Evolutionary conservation across 2,329 filamentous ascomycete species (phyloP), one percentile per base, ranked within the genome.

Genomic region (Neofusicoccum laricinum): DNA sequence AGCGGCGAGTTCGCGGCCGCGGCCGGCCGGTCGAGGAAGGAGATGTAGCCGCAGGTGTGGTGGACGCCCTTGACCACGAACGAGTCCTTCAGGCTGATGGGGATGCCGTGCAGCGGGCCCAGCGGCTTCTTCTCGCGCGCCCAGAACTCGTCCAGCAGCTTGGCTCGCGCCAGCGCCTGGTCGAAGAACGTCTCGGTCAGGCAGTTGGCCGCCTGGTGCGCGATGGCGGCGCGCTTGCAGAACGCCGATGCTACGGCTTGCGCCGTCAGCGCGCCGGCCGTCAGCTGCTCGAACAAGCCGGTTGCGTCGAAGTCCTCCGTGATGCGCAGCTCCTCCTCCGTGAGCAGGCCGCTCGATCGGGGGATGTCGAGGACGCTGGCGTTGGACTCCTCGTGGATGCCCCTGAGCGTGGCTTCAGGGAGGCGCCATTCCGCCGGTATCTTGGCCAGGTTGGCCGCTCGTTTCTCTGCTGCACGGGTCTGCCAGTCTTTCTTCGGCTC

Each of bases 21-120:
- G 0, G 75, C 72, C 11, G 61, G 61, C 7, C 71, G 68, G 1
- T 71, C 64, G 21, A 78, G 66, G 68, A 76, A 80, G 1, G 74
- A 75, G 1, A 86, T 82, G 67, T 88, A 88, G 6, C 86, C 86
- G 3, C 88, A 73, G 0, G 86, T 87, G 0, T 82, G 82, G 61
- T 88, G 84, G 3, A 81, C 71, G 1, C 84, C 86, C 65, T 82
- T 82, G 46, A 89, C 77, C 25, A 88, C 82, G 72, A 88, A 89
- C 14, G 86, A 85, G 59, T 89, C 87, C 70, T 77, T 65, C 25
- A 65, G 25, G 12, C 55, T 59, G 36, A 64, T 66, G 25, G 61
- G 51, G 5, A 65, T 71, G 0, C 84, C 85, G 71, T 85, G 85
- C 11, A 84, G 68, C 19, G 81, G 77, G 2, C 84, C 83, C 68